Evolutionary conservation across 2,329 filamentous ascomycete genomes (phyloP).

Genomic region (Colletotrichum filicis): DNA sequence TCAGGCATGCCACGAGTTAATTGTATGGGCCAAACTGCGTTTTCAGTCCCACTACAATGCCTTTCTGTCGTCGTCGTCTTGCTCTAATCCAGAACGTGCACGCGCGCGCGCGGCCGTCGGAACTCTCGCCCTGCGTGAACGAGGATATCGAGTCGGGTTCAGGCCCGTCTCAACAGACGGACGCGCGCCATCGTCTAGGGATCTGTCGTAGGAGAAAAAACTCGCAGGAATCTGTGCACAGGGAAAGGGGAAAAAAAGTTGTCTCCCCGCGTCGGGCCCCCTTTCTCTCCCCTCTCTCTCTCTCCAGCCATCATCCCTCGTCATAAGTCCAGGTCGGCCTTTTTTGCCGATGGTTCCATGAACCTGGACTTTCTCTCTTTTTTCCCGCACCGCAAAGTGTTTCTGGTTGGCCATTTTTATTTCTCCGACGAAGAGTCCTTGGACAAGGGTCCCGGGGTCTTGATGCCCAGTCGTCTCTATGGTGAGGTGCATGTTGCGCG

Average conservation of each 20-base stretch:
- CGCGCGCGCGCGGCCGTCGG: not conserved
- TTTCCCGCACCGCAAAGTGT: not conserved
- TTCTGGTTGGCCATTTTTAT: not conserved
- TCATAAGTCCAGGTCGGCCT: not conserved
- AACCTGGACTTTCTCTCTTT: not conserved
- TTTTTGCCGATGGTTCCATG: not conserved
- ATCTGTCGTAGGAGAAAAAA: not conserved
- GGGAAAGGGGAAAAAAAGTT: not conserved
- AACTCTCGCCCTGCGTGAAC: slow-evolving; percentile 10
- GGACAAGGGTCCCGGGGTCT: not conserved
- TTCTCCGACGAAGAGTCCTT: slow-evolving; percentile 2
- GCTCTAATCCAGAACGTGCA: not conserved
- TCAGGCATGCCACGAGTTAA: not conserved
- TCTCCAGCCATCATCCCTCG: not conserved
- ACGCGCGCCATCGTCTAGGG: not conserved
- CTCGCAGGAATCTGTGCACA: no score
- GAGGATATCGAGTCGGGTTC: not conserved
- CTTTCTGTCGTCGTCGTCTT: not conserved
- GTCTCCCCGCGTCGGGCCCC: no score
- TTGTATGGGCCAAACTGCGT: not conserved
- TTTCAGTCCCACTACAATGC: not conserved
- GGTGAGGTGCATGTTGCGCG: not conserved
- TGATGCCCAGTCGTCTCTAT: not conserved
- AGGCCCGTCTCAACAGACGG: not conserved
- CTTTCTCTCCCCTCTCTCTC: not conserved